phyloP scores from a whole-genome alignment of 176 grass and related monocot species.

The Eleusine indica region DNA sequence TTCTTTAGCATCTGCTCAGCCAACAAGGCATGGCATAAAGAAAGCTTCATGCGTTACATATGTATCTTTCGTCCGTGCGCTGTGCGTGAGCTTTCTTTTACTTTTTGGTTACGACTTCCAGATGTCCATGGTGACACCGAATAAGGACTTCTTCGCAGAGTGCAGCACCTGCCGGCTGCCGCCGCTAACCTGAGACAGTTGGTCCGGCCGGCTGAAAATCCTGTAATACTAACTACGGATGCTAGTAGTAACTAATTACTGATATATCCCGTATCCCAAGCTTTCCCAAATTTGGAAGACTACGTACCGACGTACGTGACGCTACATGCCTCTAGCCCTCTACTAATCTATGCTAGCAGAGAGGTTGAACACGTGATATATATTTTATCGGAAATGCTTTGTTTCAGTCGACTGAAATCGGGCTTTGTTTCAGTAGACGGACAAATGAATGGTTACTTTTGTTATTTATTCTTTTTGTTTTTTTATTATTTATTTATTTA shows the following conservation, averaged over 20 bases:
- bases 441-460: too few species aligned
- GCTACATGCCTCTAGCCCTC: too few species aligned
- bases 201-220: neutral
- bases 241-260: too few species aligned
- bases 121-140: conserved; percentile 16
- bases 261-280: too few species aligned
- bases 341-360: neutral
- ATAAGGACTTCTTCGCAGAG: neutral
- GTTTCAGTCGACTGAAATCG: too few species aligned
- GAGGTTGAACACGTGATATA: neutral
- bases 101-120: conserved; percentile 19
- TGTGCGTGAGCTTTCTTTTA: neutral
- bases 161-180: neutral
- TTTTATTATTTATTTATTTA: too few species aligned
- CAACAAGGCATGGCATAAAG: neutral
- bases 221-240: too few species aligned
- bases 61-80: conserved; percentile 2
- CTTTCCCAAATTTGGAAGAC: neutral
- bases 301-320: neutral
- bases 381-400: neutral
- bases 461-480: too few species aligned
- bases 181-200: neutral
- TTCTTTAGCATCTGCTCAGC: neutral
- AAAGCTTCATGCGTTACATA: conserved; percentile 17
- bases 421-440: too few species aligned